Evolutionary conservation across 805 yeast species (phyloP), one percentile per base, ranked within the genome.

Genomic region (Maudiozyma bulderi): DNA sequence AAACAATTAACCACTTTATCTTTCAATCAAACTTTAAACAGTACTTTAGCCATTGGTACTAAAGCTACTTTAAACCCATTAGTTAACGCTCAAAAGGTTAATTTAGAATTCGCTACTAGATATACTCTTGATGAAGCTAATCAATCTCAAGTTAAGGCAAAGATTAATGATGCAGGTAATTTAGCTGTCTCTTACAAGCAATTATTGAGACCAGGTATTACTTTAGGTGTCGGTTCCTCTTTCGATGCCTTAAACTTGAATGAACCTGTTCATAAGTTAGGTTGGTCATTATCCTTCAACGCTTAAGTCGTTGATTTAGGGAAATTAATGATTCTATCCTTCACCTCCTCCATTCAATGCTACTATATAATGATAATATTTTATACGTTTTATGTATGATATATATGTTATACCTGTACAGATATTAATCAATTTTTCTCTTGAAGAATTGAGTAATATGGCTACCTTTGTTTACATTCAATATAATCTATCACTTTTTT

Each of bases 211-310:
- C 95, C 95, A 54, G 97, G 97, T 72, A 96, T 93, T 64, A 88
- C 86, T 68, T 77, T 91, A 66, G 99, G 99, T 71, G 81, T 93
- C 58, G 99, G 99, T 78, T 85, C 95, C 64, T 87, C 95, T 57
- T 84, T 91, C 73, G 96, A 93, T 73, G 95, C 96, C 64, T 81
- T 89, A 74, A 86, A 90, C 73, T 81, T 91, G 68, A 82, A 87
- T 69, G 97, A 90, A 78, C 86, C 96, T 57, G 95, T 91, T 67
- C 98, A 93, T 84, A 90, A 93, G 82, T 78, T 91, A 67, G 99
- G 99, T 73, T 78, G 88, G 76, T 86, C 95, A 50, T 79, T 93
- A 72, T 80, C 96, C 59, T 91, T 91, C 78, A 74, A 95, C 64
- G 95, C 95, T 71, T 91, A 83, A 71, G 11, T 20, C 26, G 26